Conservation (phyloP, 2,329 filamentous ascomycete species). For the Tolypocladium ovalisporum region DNA sequence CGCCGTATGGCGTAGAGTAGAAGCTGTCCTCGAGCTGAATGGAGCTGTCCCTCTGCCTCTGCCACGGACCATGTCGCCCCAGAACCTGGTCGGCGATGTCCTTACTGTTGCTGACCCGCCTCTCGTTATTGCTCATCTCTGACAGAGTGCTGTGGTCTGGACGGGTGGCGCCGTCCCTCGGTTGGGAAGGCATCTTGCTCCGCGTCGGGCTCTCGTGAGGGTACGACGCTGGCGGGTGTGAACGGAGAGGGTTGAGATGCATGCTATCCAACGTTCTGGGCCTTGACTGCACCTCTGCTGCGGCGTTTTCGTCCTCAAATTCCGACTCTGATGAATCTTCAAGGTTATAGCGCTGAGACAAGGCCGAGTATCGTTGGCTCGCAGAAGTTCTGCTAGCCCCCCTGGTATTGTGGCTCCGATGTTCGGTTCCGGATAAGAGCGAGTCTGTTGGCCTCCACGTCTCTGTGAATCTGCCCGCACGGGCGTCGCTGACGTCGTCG, state of each 20-base stretch:
- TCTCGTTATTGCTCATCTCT: slow-evolving; percentile 34
- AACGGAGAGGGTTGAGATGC: slow-evolving; percentile 43
- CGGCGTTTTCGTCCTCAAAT: slow-evolving; percentile 24
- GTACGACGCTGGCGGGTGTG: slow-evolving; percentile 28
- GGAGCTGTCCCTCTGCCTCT: slow-evolving; percentile 26
- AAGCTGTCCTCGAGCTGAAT: slow-evolving; percentile 39
- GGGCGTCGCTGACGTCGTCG: slow-evolving; percentile 18
- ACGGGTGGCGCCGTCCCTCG: background rate
- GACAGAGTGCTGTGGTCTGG: slow-evolving; percentile 21
- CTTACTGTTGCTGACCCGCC: slow-evolving; percentile 28
- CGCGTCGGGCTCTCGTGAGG: background rate
- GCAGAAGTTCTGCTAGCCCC: slow-evolving; percentile 19
- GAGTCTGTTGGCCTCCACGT: slow-evolving; percentile 45
- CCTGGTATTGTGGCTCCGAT: slow-evolving; percentile 25
- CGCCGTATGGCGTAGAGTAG: slow-evolving; percentile 48
- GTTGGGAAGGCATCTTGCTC: background rate
- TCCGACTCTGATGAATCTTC: slow-evolving; percentile 30
- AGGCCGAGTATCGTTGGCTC: slow-evolving; percentile 32
- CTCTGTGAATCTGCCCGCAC: slow-evolving; percentile 38
- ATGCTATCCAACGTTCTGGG: slow-evolving; percentile 12
- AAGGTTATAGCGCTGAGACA: slow-evolving; percentile 33
- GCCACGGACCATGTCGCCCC: background rate
- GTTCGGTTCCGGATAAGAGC: slow-evolving; percentile 41
- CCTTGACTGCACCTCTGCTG: slow-evolving; percentile 5
- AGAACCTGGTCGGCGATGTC: slow-evolving; percentile 23